Base-by-base conservation (phyloP, 1,139 yeast species). In the Nakaseomyces nivariensis region DNA sequence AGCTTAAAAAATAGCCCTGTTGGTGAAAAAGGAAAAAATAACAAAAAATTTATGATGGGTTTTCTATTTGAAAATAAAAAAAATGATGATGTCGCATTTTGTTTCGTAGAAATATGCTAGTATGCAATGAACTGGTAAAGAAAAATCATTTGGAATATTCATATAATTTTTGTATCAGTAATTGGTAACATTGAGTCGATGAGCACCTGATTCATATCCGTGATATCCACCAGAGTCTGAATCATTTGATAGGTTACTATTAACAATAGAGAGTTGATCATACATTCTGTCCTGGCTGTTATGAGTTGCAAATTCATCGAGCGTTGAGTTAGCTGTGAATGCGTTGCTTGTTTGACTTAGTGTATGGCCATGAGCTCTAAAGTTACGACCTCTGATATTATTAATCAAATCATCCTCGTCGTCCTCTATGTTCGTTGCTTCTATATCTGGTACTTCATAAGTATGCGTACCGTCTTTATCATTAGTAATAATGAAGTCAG, bases 371-470 rank as follows among this genome's bases (percentile, higher is more conserved):
- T 41, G 44, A 6, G 33, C 3, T 29, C 33, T 43, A 24, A 33
- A 34, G 13, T 43, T 43, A 13, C 46, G 37, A 27, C 13, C 37
- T 13, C 36, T 34, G 2, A 45, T 37, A 26, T 45, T 45, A 26
- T 34, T 17, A n/a, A 45, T 36, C 26, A 45, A 13, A 37, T 34
- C 47, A 10, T 45, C 47, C 5, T 43, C 38, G 25, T 43, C 26
- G n/a, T 26, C 37, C 8, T 4, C 13, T 22, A 11, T 24, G 8
- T 29, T 27, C 4, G 33, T 41, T 5, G 44, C 34, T 13, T 41
- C 44, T 8, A 41, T 41, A 29, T 41, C 44, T 11, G 44, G 44
- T n/a, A 41, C 44, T 11, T 41, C 44, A 29, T 41, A 41, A 4
- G 34, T 41, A 29, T 41, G 33, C 4, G 34, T 8, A 29, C 33